Evolutionary conservation across 2,329 filamentous ascomycete genomes (phyloP).

Genomic region (Microthyrium microscopicum): DNA sequence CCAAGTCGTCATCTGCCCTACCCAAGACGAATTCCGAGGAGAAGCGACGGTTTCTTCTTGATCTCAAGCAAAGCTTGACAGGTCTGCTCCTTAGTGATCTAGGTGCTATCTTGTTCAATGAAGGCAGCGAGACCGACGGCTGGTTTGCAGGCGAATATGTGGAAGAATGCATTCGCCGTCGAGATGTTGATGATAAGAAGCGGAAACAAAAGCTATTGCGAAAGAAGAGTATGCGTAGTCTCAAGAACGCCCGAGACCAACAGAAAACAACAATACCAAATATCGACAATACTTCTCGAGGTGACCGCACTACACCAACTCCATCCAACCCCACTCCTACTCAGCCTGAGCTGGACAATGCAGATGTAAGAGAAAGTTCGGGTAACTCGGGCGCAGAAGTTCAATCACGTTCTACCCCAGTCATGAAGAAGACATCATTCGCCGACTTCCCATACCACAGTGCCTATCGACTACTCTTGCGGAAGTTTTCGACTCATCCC

Average conservation of each 20-base stretch:
- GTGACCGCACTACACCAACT: conserved; percentile 22
- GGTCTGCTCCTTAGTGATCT: conserved; percentile 80
- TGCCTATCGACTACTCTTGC: conserved; percentile 63
- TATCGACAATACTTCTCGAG: conserved; percentile 26
- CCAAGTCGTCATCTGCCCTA: conserved; percentile 34
- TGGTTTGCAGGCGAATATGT: conserved; percentile 57
- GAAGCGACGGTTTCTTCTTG: conserved; percentile 61
- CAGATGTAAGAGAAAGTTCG: conserved; percentile 29
- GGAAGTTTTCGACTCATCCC: conserved; percentile 75
- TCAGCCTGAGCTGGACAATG: conserved; percentile 21
- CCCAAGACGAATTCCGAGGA: conserved; percentile 47
- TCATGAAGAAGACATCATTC: conserved; percentile 26
- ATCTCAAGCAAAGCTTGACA: conserved; percentile 63
- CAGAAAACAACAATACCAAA: conserved; percentile 22
- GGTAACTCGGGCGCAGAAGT: conserved; percentile 29
- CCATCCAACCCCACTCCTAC: conserved; percentile 26
- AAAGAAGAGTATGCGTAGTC: conserved; percentile 44
- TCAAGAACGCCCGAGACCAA: conserved; percentile 29
- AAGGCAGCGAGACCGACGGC: conserved; percentile 78
- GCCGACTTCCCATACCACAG: conserved; percentile 62
- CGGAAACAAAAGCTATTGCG: conserved; percentile 21
- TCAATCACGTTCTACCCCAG: conserved; percentile 19
- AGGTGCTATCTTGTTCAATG: conserved; percentile 69
- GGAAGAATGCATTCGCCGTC: conserved; percentile 24
- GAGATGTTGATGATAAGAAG: conserved; percentile 23